Evolutionary conservation across 2,329 filamentous ascomycete species (phyloP).

Genomic region (Delphinella strobiligena): DNA sequence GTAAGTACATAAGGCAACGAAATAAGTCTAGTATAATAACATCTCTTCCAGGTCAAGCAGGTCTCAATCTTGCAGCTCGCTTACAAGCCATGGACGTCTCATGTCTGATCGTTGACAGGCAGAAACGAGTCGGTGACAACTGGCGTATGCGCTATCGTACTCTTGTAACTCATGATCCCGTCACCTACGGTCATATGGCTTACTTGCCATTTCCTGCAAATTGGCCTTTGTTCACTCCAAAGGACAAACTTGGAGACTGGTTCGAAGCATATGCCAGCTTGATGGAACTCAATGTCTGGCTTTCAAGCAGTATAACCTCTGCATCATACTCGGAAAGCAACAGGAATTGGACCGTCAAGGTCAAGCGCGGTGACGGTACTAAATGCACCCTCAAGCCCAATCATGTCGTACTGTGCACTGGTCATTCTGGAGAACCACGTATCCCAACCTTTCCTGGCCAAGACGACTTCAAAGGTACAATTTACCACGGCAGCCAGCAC

Average conservation of each 20-base stretch:
- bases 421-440: slow-evolving; percentile 54
- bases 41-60: no score
- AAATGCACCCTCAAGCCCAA: slow-evolving; percentile 47
- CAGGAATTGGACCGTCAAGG: slow-evolving; percentile 42
- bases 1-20: no score
- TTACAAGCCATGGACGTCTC: slow-evolving; percentile 27
- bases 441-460: slow-evolving; percentile 36
- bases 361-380: slow-evolving; percentile 30
- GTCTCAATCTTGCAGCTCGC: slow-evolving; percentile 22
- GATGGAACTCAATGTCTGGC: slow-evolving; percentile 60
- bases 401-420: slow-evolving; percentile 56
- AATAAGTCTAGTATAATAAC: no score
- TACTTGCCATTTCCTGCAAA: slow-evolving; percentile 51
- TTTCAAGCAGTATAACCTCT: slow-evolving; percentile 35
- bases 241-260: slow-evolving; percentile 59
- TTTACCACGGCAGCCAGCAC: slow-evolving; percentile 39
- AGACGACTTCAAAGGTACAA: slow-evolving; percentile 44
- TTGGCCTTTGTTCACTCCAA: slow-evolving; percentile 61
- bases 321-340: slow-evolving; percentile 39
- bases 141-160: slow-evolving; percentile 28
- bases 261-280: slow-evolving; percentile 53
- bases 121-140: slow-evolving; percentile 26
- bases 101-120: slow-evolving; percentile 25
- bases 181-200: slow-evolving; percentile 48
- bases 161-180: slow-evolving; percentile 56